These are phyloP conservation scores for Scytalidium lignicola DNA, from an alignment of 2,329 filamentous ascomycete species.

Conservation along the genomic window DNA sequence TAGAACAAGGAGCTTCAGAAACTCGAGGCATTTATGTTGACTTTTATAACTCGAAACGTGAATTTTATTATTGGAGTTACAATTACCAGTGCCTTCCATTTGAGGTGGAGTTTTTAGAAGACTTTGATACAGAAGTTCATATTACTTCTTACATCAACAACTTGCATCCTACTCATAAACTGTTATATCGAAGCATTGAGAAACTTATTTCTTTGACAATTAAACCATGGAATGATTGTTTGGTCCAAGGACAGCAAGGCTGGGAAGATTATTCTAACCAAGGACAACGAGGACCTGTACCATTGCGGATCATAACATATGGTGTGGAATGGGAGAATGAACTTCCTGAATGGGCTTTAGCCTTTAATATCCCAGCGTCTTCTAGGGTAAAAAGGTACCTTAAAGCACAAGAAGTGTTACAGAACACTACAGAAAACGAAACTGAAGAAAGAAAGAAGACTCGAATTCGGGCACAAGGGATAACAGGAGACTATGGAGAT, in stretches of 20 bases:
- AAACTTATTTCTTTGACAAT: slow-evolving; percentile 26
- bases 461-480: too few species aligned
- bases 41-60: too few species aligned
- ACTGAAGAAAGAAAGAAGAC: too few species aligned
- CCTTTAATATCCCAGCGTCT: too few species aligned
- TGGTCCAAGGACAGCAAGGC: slow-evolving; percentile 5
- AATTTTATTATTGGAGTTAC: slow-evolving; percentile 23
- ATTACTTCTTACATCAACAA: slow-evolving; percentile 31
- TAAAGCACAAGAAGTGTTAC: too few species aligned
- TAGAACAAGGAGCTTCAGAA: too few species aligned
- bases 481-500: too few species aligned
- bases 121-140: background rate
- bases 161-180: slow-evolving; percentile 30
- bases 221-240: slow-evolving; percentile 26
- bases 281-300: background rate
- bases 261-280: background rate
- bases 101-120: slow-evolving; percentile 26
- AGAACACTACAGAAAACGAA: too few species aligned
- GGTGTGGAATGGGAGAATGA: slow-evolving; percentile 1
- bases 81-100: slow-evolving; percentile 39
- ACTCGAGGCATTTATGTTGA: too few species aligned
- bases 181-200: slow-evolving; percentile 32
- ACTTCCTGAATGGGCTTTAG: background rate
- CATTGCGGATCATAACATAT: slow-evolving; percentile 4
- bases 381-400: too few species aligned